A percentile compares a stretch with the other conserved stretches of the same genome.
These are phyloP conservation scores for Mortierella sp. DNA, from an alignment of 371 early-diverging fungal species.

Conservation along the genomic window DNA sequence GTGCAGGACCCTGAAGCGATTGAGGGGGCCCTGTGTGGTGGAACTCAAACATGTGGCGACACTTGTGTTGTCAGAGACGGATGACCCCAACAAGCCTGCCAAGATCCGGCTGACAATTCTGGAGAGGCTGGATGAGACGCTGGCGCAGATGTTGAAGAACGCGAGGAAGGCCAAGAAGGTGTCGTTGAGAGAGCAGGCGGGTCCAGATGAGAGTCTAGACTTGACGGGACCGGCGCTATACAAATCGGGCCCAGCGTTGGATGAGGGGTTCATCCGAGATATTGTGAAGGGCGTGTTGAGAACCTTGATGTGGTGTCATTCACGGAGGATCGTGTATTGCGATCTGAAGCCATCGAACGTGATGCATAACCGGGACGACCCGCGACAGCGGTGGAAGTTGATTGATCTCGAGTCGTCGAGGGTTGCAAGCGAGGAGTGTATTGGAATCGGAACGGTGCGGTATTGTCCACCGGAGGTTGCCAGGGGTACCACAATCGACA, in stretches of 20 bases:
- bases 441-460: constrained; percentile 42
- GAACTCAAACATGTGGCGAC: constrained; percentile 54
- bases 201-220: constrained; percentile 23
- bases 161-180: constrained; percentile 55
- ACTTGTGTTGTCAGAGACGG: constrained; percentile 43
- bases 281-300: constrained; percentile 47
- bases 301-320: constrained; percentile 48
- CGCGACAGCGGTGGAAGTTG: constrained; percentile 52
- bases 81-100: constrained; percentile 49
- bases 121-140: constrained; percentile 49
- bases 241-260: constrained; percentile 43
- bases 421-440: constrained; percentile 45
- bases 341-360: constrained; percentile 54
- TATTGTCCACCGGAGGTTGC: constrained; percentile 55
- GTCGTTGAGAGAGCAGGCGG: constrained; percentile 39
- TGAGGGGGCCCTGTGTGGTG: constrained; percentile 49
- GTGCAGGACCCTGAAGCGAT: constrained; percentile 36
- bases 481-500: constrained; percentile 35
- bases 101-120: constrained; percentile 43
- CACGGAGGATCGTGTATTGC: constrained; percentile 50
- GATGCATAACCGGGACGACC: constrained; percentile 57
- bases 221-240: constrained; percentile 41
- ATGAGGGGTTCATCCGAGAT: constrained; percentile 40
- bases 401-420: constrained; percentile 53
- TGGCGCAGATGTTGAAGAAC: constrained; percentile 57